Evolutionary conservation across 345 rosid species (phyloP).

Genomic region (Hypericum androsaemum): DNA sequence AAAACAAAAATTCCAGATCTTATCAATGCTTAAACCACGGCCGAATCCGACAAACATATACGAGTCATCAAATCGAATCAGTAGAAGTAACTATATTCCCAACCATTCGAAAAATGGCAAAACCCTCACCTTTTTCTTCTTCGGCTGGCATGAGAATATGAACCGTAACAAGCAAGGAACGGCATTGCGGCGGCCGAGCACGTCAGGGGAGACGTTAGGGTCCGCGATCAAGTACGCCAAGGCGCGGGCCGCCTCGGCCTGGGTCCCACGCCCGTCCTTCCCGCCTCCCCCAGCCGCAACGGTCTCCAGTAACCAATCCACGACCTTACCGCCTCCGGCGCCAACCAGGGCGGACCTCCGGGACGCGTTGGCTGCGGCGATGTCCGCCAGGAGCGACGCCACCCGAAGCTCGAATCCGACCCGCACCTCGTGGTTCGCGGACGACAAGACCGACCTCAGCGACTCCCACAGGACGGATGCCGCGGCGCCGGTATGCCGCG

Average conservation of each 20-base stretch:
- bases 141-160: conserved; percentile 82
- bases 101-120: too few relatives aligned
- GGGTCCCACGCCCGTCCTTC: conserved; percentile 50
- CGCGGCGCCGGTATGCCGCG: conserved; percentile 65
- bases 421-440: conserved; percentile 90
- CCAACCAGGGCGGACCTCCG: conserved; percentile 78
- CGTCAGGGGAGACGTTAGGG: conserved; percentile 55
- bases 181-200: conserved; percentile 74
- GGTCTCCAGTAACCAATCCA: conserved; percentile 91
- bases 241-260: conserved; percentile 94
- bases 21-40: conserved; percentile 53
- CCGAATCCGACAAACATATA: conserved; percentile 24
- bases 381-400: conserved; percentile 81
- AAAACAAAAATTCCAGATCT: conserved; percentile 19
- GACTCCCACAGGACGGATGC: conserved; percentile 90
- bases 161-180: conserved; percentile 74
- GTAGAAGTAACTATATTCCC: neutral
- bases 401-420: conserved; percentile 85
- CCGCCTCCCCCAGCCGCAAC: conserved; percentile 33
- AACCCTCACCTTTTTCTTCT: conserved; percentile 28
- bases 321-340: conserved; percentile 82
- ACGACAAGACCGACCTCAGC: conserved; percentile 72
- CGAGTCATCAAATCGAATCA: conserved; percentile 4
- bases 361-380: conserved; percentile 63
- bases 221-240: conserved; percentile 83